Conservation (phyloP, 441 rosid species). For the Flueggea neowawraea region DNA sequence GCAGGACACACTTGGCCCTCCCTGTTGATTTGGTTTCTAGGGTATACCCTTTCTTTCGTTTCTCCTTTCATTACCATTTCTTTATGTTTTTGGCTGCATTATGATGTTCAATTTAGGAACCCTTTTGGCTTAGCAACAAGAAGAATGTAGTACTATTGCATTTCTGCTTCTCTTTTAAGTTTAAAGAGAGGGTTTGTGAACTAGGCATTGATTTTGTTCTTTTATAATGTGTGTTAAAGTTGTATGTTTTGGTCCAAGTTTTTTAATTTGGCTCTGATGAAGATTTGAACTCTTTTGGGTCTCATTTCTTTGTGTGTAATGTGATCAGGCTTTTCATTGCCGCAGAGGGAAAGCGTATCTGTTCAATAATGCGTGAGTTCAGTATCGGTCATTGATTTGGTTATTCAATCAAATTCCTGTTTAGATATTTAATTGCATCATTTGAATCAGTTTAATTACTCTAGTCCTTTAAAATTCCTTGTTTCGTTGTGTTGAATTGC, state of each 20-base stretch:
- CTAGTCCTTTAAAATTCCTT: no score
- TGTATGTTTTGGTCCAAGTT: not conserved
- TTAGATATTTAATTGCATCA: no score
- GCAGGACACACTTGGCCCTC: constrained; percentile 81
- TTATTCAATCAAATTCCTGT: no score
- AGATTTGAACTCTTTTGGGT: not conserved
- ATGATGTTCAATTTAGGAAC: no score
- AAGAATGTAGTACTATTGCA: no score
- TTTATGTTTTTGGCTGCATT: not conserved
- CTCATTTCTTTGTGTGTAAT: constrained; percentile 11
- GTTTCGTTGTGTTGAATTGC: no score
- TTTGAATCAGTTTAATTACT: no score
- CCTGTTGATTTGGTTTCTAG: constrained; percentile 61
- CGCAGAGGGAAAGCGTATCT: constrained; percentile 93
- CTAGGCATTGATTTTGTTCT: not conserved
- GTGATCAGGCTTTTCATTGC: constrained; percentile 59
- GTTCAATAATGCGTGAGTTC: constrained; percentile 74
- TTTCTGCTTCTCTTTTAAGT: no score
- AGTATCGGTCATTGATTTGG: constrained; percentile 7
- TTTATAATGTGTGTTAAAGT: not conserved
- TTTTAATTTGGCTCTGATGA: not conserved
- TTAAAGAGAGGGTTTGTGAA: no score
- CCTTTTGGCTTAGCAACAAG: no score
- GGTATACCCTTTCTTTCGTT: constrained; percentile 26
- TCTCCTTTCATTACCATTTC: not conserved